Conservation (phyloP, 2,329 filamentous ascomycete genomes). For the Pseudogymnoascus sp. region DNA sequence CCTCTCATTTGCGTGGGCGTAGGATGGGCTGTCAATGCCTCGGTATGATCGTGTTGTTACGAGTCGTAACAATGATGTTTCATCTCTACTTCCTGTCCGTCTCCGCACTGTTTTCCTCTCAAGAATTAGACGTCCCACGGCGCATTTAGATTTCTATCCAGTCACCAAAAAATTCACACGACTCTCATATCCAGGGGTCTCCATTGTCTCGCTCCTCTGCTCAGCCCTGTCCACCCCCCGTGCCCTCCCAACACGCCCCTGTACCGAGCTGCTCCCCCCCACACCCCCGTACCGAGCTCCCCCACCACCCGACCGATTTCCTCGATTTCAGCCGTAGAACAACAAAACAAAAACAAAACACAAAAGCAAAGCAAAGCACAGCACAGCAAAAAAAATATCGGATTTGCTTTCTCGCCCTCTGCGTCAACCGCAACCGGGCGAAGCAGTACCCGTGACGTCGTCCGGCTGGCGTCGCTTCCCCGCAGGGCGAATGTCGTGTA, state of each 20-base stretch:
- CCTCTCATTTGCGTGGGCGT: neutral
- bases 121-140: slow-evolving; percentile 4
- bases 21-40: neutral
- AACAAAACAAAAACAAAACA: neutral
- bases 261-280: no score
- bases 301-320: neutral
- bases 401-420: neutral
- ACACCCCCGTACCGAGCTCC: neutral
- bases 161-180: neutral
- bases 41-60: neutral
- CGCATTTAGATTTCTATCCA: neutral
- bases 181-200: neutral
- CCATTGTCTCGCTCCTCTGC: neutral
- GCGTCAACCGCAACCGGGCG: neutral
- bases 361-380: no score
- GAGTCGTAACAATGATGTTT: neutral
- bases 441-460: neutral
- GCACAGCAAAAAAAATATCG: neutral
- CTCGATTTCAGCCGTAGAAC: neutral
- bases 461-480: neutral
- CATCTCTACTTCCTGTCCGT: neutral
- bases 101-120: neutral
- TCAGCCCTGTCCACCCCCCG: no score
- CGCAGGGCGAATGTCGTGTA: neutral
- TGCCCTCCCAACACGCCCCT: neutral